These are phyloP conservation scores for Colletotrichum destructivum DNA, from an alignment of 2,329 filamentous ascomycete genomes.

Conservation along the genomic window DNA sequence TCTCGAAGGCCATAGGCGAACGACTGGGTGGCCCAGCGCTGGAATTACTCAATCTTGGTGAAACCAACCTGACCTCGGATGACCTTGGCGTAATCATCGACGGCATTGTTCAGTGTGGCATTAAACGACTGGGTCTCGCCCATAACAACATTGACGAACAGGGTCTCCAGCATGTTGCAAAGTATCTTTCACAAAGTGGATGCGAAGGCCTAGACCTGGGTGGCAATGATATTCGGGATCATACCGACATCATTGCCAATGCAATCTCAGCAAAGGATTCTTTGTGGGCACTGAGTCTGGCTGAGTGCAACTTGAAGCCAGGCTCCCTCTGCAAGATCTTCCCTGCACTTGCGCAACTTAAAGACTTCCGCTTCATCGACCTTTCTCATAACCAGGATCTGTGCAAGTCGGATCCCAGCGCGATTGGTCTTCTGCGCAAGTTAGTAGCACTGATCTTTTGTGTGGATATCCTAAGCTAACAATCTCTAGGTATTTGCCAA, in stretches of 20 bases:
- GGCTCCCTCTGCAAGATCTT: constrained; percentile 81
- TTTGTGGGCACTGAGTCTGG: constrained; percentile 87
- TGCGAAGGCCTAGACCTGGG: constrained; percentile 93
- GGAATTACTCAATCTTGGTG: constrained; percentile 86
- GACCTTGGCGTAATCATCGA: constrained; percentile 86
- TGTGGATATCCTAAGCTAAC: constrained; percentile 14
- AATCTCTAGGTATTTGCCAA: constrained; percentile 78
- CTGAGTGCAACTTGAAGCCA: constrained; percentile 85
- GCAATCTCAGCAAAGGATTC: constrained; percentile 68
- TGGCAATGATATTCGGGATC: constrained; percentile 80
- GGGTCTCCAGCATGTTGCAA: constrained; percentile 81
- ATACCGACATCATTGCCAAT: constrained; percentile 67
- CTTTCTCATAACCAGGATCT: constrained; percentile 90
- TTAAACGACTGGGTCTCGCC: constrained; percentile 85
- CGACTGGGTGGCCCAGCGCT: constrained; percentile 82
- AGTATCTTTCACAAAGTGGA: constrained; percentile 81
- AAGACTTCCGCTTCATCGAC: constrained; percentile 88
- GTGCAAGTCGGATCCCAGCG: constrained; percentile 81
- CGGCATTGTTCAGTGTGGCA: constrained; percentile 82
- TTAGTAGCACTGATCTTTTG: constrained; percentile 59
- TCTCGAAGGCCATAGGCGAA: constrained; percentile 83
- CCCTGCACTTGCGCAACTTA: constrained; percentile 78
- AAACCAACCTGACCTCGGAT: constrained; percentile 80
- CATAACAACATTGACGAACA: constrained; percentile 83
- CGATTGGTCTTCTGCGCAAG: constrained; percentile 81